A percentile compares a stretch with the other conserved stretches of the same genome.
Evolutionary conservation across 2,329 filamentous ascomycete species (phyloP).

Genomic region (Aspergillus candidus): DNA sequence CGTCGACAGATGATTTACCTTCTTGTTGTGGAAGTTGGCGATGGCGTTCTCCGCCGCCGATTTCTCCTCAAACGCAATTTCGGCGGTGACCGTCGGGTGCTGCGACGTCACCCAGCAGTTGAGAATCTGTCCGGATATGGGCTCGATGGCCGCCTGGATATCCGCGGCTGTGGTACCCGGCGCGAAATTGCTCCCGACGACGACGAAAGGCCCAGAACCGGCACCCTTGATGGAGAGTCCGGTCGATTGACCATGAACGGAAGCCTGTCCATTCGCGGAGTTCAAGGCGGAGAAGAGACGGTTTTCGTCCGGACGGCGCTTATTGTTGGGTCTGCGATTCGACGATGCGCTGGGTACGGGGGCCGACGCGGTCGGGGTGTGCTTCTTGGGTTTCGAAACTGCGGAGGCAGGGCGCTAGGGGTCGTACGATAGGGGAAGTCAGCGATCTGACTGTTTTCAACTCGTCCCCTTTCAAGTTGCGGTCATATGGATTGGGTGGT

Average conservation of each 20-base stretch:
- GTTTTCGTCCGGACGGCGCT: slow-evolving; percentile 30
- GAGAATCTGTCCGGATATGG: slow-evolving; percentile 47
- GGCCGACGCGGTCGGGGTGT: slow-evolving; percentile 28
- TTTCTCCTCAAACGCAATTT: slow-evolving; percentile 53
- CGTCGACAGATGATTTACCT: slow-evolving; percentile 35
- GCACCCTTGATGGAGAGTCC: slow-evolving; percentile 52
- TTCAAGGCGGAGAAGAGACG: slow-evolving; percentile 29
- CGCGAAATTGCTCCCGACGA: slow-evolving; percentile 59
- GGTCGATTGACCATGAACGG: slow-evolving; percentile 24
- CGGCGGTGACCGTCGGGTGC: slow-evolving; percentile 53
- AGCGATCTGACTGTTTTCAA: background rate
- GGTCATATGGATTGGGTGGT: background rate
- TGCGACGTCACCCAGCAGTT: slow-evolving; percentile 50
- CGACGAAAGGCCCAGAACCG: slow-evolving; percentile 49
- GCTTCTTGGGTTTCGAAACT: slow-evolving; percentile 32
- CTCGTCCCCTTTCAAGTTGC: no score
- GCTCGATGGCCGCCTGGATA: slow-evolving; percentile 55
- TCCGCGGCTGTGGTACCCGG: slow-evolving; percentile 61
- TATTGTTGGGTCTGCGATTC: slow-evolving; percentile 22
- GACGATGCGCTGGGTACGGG: slow-evolving; percentile 15
- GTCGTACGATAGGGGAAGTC: slow-evolving; percentile 1
- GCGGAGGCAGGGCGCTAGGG: slow-evolving; percentile 37
- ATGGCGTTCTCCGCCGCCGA: slow-evolving; percentile 54
- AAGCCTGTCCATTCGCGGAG: slow-evolving; percentile 25
- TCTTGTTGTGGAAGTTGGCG: slow-evolving; percentile 57